Percentiles rank a stretch among this genome's conserved stretches.
Conservation (phyloP, 768 basidiomycete species). For the Auricularia cornea region DNA sequence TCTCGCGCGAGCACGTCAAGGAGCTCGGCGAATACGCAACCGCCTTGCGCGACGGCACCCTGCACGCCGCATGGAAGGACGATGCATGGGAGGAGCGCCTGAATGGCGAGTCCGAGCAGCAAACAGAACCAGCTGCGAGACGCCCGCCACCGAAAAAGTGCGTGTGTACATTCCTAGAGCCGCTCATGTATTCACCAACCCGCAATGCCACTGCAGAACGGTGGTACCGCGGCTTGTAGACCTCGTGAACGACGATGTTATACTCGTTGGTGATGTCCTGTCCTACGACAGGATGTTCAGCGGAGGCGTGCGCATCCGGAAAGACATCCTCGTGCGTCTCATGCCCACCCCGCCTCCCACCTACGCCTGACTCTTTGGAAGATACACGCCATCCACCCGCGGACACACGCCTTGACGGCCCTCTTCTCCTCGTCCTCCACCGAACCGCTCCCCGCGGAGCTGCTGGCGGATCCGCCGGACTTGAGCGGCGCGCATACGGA, state of each 20-base stretch:
- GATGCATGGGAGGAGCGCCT: not conserved
- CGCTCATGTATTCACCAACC: not conserved
- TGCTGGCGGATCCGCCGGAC: not conserved
- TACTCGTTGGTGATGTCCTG: not conserved
- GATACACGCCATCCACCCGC: not conserved
- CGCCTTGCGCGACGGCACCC: not conserved
- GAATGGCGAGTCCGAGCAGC: not conserved
- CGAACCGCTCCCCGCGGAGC: not conserved
- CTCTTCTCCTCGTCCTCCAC: not conserved
- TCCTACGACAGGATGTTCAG: not conserved
- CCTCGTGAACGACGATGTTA: not conserved
- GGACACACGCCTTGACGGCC: not conserved
- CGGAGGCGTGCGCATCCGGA: not conserved
- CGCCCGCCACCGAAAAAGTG: not conserved
- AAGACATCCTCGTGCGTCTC: not conserved
- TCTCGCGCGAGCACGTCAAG: not conserved
- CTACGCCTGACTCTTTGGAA: not conserved
- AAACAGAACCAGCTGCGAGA: not conserved
- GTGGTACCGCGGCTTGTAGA: not conserved
- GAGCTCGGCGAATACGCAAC: not conserved
- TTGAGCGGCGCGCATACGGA: not conserved
- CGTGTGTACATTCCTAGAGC: too few relatives aligned
- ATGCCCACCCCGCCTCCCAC: too few relatives aligned
- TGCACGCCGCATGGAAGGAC: not conserved
- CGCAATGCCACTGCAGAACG: not conserved